Percentiles rank a stretch among this genome's conserved stretches.
These are phyloP conservation scores for Boehmeria nivea DNA, from an alignment of 306 rosid genomes.

Conservation along the genomic window DNA sequence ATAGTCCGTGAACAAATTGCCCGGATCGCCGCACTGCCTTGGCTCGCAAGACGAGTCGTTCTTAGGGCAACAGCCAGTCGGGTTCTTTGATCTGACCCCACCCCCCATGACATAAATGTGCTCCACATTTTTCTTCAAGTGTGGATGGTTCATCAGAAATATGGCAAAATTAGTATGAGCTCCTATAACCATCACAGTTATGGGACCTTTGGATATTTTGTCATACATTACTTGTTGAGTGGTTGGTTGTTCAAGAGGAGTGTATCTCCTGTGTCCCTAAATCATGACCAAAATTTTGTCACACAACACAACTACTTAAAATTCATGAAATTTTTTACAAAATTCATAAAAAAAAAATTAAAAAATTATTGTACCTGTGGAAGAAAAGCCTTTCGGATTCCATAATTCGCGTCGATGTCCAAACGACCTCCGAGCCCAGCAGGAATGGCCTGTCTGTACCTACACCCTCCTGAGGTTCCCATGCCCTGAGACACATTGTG, in stretches of 20 bases:
- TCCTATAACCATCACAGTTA: conserved; percentile 52
- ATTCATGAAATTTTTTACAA: too few species aligned
- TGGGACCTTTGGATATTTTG: conserved; percentile 71
- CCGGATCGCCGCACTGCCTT: conserved; percentile 71
- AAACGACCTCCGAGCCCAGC: conserved; percentile 60
- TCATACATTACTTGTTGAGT: conserved; percentile 85
- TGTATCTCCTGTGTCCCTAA: conserved; percentile 68
- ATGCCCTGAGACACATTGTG: conserved; percentile 46
- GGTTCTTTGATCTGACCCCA: conserved; percentile 74
- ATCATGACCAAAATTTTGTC: too few species aligned
- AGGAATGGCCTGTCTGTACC: conserved; percentile 87
- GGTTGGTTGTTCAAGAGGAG: conserved; percentile 62
- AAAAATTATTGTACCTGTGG: conserved; percentile 52
- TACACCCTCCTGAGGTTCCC: conserved; percentile 72
- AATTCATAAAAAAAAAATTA: neutral
- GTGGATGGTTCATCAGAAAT: conserved; percentile 80
- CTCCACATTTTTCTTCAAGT: conserved; percentile 68
- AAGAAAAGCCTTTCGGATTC: conserved; percentile 80
- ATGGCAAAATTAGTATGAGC: conserved; percentile 74
- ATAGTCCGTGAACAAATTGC: conserved; percentile 67
- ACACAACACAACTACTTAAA: too few species aligned
- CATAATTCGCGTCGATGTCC: conserved; percentile 63
- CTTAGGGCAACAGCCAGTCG: conserved; percentile 82
- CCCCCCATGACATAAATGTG: conserved; percentile 93
- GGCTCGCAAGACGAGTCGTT: conserved; percentile 55